A percentile compares a stretch with the other conserved stretches of the same genome.
phyloP scores from a whole-genome alignment of 768 basidiomycete species.

The Xanthoconium stramineum region DNA sequence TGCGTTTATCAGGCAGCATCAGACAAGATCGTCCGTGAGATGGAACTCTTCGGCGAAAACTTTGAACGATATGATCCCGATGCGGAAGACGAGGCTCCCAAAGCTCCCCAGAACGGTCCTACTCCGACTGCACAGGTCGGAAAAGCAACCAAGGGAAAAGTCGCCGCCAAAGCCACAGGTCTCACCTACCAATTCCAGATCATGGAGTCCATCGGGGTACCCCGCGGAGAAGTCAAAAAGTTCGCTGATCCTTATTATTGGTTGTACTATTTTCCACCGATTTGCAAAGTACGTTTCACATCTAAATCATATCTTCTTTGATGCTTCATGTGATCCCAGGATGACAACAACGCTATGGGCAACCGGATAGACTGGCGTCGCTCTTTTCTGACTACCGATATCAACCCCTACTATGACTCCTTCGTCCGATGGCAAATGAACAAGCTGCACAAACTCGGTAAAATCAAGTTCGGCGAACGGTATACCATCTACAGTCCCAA shows the following conservation, averaged over 20 bases:
- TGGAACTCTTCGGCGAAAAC: constrained; percentile 90
- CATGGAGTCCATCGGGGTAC: constrained; percentile 90
- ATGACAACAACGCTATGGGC: constrained; percentile 84
- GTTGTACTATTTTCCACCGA: constrained; percentile 94
- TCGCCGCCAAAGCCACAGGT: constrained; percentile 90
- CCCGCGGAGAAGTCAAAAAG: constrained; percentile 86
- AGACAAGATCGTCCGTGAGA: constrained; percentile 96
- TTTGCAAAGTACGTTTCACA: constrained; percentile 64
- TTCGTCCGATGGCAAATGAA: constrained; percentile 99
- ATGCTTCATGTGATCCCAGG: constrained; percentile 26
- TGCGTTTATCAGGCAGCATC: constrained; percentile 70
- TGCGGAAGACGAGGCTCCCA: constrained; percentile 44
- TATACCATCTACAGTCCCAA: constrained; percentile 99
- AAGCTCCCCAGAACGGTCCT: constrained; percentile 40
- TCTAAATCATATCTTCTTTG: neutral
- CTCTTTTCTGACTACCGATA: constrained; percentile 88
- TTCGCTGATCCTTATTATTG: constrained; percentile 96
- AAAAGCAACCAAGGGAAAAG: constrained; percentile 95
- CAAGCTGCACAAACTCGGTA: constrained; percentile 79
- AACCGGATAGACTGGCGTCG: constrained; percentile 97
- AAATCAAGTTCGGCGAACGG: constrained; percentile 97
- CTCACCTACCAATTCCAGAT: constrained; percentile 98
- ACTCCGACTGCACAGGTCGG: constrained; percentile 49
- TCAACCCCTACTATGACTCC: constrained; percentile 95
- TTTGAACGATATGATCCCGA: constrained; percentile 59